Percentiles rank a stretch among this genome's conserved stretches.
These are phyloP conservation scores for Aquanectria penicillioides DNA, from an alignment of 2,329 filamentous ascomycete species.

Conservation along the genomic window DNA sequence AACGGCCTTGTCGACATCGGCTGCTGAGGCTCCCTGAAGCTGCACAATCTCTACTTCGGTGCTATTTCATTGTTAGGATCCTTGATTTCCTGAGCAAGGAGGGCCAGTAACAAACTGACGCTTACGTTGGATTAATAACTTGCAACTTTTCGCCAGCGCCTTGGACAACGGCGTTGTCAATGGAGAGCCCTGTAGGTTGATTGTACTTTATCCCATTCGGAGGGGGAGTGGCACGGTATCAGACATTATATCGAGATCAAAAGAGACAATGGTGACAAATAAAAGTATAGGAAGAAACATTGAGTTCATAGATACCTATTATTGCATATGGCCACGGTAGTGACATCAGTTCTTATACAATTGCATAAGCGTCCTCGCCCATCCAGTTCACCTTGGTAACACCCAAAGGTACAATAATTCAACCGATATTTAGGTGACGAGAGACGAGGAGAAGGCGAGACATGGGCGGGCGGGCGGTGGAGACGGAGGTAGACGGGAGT, in stretches of 20 bases:
- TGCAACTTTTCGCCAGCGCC: conserved; percentile 35
- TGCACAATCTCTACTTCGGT: conserved; percentile 18
- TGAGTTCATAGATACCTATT: no score
- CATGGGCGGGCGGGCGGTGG: no score
- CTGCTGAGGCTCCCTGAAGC: conserved; percentile 17
- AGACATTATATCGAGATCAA: background rate
- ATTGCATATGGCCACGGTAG: no score
- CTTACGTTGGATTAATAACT: conserved; percentile 35
- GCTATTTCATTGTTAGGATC: background rate
- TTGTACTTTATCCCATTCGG: conserved; percentile 50
- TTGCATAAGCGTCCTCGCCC: no score
- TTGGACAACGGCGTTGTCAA: conserved; percentile 40
- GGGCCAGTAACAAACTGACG: no score
- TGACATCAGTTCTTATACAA: no score
- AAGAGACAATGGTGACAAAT: background rate
- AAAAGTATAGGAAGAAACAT: background rate
- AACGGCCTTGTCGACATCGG: conserved; percentile 20
- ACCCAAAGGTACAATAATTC: no score
- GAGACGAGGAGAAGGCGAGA: no score
- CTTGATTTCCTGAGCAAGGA: background rate
- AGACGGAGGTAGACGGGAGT: no score
- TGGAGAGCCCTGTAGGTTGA: conserved; percentile 45
- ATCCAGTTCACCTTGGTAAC: no score
- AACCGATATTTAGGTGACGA: no score
- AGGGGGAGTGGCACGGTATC: conserved; percentile 22